Evolutionary conservation across 345 rosid genomes (phyloP), one percentile per base, ranked within the genome.

Genomic region (Kandelia obovata): DNA sequence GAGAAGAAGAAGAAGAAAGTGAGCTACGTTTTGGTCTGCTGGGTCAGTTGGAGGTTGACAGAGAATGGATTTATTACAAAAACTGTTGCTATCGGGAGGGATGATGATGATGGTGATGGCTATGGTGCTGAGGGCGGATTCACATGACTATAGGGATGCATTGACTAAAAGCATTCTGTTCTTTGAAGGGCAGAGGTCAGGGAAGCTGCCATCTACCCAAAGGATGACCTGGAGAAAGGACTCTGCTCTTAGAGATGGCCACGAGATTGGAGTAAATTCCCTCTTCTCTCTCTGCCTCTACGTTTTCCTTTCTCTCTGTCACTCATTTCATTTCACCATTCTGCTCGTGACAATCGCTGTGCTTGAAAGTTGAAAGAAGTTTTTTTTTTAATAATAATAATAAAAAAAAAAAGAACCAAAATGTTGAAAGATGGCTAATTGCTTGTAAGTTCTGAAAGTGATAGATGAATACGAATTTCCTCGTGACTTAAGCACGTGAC

Each of bases 141-240:
- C 64, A 32, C 73, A 74, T 46, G 73, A 74, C 51, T 74, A 74
- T 25, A 53, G 61, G 3, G 78, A 74, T 62, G 78, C 78, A 47
- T 63, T 69, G 60, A 64, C 60, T 20, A 74, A 68, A 57, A 68
- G 73, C 68, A 74, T 74, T 61, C 13, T 74, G 73, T 74, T 74
- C 61, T 74, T 68, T 27, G 73, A 74, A 68, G 78, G 78, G 15
- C 69, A 68, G 70, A 74, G 78, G 65, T 74, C 78, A 8, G 78
- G 78, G 31, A 74, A 74, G 52, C 58, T 74, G 8, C 78, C 78
- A 16, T 5, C 73, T 57, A 63, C 53, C 37, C 73, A 68, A 53
- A 74, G 77, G 53, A 43, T 74, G 68, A 56, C 64, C 28, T 74
- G 77, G 73, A 68, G 77, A 58, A 62, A 68, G 27, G 77, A 74